phyloP scores from a whole-genome alignment of 1,139 yeast species.

The Saccharomyces hybrid region DNA sequence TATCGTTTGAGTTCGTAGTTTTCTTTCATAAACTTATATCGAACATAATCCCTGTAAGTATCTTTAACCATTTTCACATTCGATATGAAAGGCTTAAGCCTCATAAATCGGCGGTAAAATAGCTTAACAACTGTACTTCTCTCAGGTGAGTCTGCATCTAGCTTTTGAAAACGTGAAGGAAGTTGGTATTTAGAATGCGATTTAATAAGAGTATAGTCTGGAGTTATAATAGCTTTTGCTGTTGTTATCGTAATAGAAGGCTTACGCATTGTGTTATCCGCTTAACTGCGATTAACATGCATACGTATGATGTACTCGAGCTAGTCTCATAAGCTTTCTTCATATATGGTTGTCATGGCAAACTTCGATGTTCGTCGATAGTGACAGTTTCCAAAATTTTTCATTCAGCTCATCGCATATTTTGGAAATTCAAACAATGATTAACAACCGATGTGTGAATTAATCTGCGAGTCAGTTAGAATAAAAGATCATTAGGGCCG shows the following conservation, averaged over 20 bases:
- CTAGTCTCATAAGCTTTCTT: background rate
- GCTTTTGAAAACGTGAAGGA: background rate
- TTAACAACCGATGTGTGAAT: background rate
- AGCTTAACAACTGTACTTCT: constrained; percentile 6
- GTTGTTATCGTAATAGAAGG: constrained; percentile 11
- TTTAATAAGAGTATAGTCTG: constrained; percentile 13
- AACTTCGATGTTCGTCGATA: background rate
- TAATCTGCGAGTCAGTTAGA: background rate
- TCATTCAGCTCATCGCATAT: constrained; percentile 3
- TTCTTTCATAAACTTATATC: constrained; percentile 25
- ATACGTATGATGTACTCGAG: background rate
- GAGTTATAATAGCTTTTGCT: constrained; percentile 18
- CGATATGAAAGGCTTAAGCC: constrained; percentile 25
- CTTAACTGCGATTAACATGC: background rate
- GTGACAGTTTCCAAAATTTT: background rate
- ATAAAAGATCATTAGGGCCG: background rate
- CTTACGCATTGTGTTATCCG: background rate
- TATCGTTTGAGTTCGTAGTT: constrained; percentile 20
- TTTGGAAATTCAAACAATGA: background rate
- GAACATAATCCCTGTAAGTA: constrained; percentile 23
- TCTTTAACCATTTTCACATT: constrained; percentile 18
- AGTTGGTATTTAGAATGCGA: constrained; percentile 11
- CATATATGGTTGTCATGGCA: background rate
- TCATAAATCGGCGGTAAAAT: constrained; percentile 22
- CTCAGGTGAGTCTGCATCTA: constrained; percentile 2